Percentiles rank a stretch among this genome's conserved stretches.
These are phyloP conservation scores for Tetrapisispora pingtungensis DNA, from an alignment of 805 yeast genomes.

Conservation along the genomic window DNA sequence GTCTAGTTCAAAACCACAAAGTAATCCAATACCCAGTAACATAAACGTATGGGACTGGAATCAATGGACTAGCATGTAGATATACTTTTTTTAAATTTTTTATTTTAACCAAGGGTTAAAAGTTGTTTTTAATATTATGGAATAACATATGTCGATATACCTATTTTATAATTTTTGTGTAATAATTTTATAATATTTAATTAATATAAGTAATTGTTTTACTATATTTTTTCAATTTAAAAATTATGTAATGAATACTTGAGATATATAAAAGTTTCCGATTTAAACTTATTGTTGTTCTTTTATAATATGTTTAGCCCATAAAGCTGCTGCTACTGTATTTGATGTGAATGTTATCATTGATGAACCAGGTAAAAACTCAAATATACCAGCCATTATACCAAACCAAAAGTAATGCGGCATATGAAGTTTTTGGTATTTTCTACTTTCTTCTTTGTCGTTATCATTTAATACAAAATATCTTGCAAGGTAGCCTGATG, in stretches of 20 bases:
- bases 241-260: background rate
- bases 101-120: background rate
- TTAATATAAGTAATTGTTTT: background rate
- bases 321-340: constrained; percentile 52
- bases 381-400: constrained; percentile 39
- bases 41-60: constrained; percentile 27
- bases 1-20: constrained; percentile 1
- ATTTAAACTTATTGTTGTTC: background rate
- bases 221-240: background rate
- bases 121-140: constrained; percentile 1
- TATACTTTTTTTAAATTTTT: background rate
- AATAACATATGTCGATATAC: background rate
- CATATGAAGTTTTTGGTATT: constrained; percentile 28
- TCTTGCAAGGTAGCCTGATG: constrained; percentile 18
- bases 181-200: background rate
- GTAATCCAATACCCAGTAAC: constrained; percentile 1
- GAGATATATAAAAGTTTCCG: too few species aligned
- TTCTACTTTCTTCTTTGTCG: constrained; percentile 24
- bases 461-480: constrained; percentile 14
- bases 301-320: constrained; percentile 30
- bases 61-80: constrained; percentile 15
- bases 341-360: constrained; percentile 49
- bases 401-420: constrained; percentile 43
- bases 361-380: constrained; percentile 44
- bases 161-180: background rate